Base-by-base conservation (phyloP, 768 basidiomycete species). In the Boletales sp. region DNA sequence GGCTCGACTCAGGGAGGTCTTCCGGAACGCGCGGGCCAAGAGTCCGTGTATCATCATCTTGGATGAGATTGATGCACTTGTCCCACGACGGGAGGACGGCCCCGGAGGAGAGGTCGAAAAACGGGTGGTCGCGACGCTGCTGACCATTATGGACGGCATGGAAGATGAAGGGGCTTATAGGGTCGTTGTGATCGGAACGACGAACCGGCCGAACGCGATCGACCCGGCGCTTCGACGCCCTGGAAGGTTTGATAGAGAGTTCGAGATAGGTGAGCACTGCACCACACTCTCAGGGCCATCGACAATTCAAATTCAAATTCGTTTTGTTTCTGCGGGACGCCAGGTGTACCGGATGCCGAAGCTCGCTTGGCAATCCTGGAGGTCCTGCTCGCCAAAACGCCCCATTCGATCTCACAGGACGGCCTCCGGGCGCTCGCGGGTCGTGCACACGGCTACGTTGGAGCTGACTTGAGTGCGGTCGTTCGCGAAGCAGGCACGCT, bases 41-140 rank as follows among this genome's bases (percentile, higher is more conserved):
- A 87, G 86, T 49, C 94, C 95, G 0, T 95, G 91, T 58, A 93
- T 99, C 57, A 83, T 99, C 41, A 87, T 99, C 21, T 71, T 99
- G 32, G 96, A 99, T 58, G 96, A 99, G 70, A 83, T 99, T 1
- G 96, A 99, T 58, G 94, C 96, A 1, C 71, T 99, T 12, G 95
- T 90, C 49, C 96, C 96, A 2, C 78, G 83, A 49, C 73, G 96
- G 43, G 95, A 95, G 62, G 94, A 94, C 6, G 82, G 86, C 3
- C 84, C 89, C 1, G 91, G 90, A 1, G 92, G 94, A 5, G 95
- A 98, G 69, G 95, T 98, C 3, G 96, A 98, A 66, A 90, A 90
- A 57, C 79, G 96, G 21, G 94, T 98, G 0, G 96, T 98, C 4
- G 94, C 96, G 18, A 96, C 93, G 17, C 73, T 99, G 41, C 71